These are phyloP conservation scores for Vigna radiata DNA, from an alignment of 306 rosid species.

Conservation along the genomic window DNA sequence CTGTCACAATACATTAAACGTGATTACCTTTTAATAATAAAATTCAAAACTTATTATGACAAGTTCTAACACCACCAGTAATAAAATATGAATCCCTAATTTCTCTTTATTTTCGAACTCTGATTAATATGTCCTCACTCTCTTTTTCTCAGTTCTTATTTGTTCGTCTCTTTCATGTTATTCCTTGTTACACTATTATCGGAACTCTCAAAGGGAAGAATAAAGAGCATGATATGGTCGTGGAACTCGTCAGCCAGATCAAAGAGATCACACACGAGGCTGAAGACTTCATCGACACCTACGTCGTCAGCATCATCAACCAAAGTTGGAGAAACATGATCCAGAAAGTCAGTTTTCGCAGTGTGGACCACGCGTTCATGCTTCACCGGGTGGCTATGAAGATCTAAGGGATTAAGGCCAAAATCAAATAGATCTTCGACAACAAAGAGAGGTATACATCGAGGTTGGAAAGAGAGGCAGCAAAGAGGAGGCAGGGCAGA, in stretches of 20 bases:
- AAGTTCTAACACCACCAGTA: no score
- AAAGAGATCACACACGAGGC: conserved; percentile 19
- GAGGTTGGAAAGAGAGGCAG: neutral
- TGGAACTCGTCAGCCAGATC: conserved; percentile 19
- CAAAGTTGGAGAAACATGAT: neutral
- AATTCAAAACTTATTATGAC: no score
- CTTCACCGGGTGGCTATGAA: neutral
- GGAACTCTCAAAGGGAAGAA: neutral
- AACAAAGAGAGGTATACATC: neutral
- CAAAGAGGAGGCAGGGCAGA: neutral
- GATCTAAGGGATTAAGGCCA: neutral
- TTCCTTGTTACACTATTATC: no score
- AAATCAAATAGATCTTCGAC: neutral
- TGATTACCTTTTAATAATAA: no score
- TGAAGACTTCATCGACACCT: conserved; percentile 34
- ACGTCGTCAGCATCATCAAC: neutral
- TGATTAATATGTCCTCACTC: no score
- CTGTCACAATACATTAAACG: no score
- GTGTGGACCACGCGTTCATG: neutral
- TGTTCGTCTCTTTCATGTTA: no score
- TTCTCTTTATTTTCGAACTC: no score
- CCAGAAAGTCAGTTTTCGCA: neutral
- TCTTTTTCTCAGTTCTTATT: no score
- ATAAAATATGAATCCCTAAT: no score
- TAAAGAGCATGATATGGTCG: neutral